Percentiles rank a stretch among this genome's conserved stretches.
Conservation (phyloP, 805 yeast species). For the Schwanniomyces occidentalis region DNA sequence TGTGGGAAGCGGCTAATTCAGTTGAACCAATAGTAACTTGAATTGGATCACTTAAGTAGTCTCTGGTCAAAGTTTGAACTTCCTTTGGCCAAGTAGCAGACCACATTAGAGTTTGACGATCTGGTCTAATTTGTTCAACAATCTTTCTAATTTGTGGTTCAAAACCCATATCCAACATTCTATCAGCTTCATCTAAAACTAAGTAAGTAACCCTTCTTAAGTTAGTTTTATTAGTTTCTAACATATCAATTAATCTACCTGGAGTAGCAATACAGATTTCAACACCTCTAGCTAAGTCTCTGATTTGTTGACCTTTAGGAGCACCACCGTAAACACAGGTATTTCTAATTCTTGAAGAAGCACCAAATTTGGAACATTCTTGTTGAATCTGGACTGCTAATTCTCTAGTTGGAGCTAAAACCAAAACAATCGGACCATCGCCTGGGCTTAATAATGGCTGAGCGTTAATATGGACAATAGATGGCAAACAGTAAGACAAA, state of each 20-base stretch:
- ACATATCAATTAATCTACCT: slow-evolving; percentile 97
- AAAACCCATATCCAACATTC: slow-evolving; percentile 99
- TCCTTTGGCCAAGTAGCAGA: slow-evolving; percentile 99
- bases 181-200: slow-evolving; percentile 98
- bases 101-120: slow-evolving; percentile 99
- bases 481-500: slow-evolving; percentile 92
- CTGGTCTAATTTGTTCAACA: slow-evolving; percentile 97
- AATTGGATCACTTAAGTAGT: slow-evolving; percentile 87
- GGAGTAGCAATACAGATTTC: slow-evolving; percentile 98
- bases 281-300: slow-evolving; percentile 92
- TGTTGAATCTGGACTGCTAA: slow-evolving; percentile 95
- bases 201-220: slow-evolving; percentile 94
- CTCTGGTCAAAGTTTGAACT: slow-evolving; percentile 89
- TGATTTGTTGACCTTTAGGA: slow-evolving; percentile 95
- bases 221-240: slow-evolving; percentile 92
- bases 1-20: slow-evolving; percentile 95
- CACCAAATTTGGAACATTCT: slow-evolving; percentile 94
- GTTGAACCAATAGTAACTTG: slow-evolving; percentile 96
- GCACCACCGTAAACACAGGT: slow-evolving; percentile 99
- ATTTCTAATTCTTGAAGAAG: slow-evolving; percentile 89
- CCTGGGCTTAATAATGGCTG: slow-evolving; percentile 92
- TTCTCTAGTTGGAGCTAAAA: slow-evolving; percentile 98
- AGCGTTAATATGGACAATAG: slow-evolving; percentile 96
- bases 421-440: slow-evolving; percentile 96
- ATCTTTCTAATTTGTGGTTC: slow-evolving; percentile 99